Conservation (phyloP, 2,329 filamentous ascomycete species). For the Aspergillus japonicus region DNA sequence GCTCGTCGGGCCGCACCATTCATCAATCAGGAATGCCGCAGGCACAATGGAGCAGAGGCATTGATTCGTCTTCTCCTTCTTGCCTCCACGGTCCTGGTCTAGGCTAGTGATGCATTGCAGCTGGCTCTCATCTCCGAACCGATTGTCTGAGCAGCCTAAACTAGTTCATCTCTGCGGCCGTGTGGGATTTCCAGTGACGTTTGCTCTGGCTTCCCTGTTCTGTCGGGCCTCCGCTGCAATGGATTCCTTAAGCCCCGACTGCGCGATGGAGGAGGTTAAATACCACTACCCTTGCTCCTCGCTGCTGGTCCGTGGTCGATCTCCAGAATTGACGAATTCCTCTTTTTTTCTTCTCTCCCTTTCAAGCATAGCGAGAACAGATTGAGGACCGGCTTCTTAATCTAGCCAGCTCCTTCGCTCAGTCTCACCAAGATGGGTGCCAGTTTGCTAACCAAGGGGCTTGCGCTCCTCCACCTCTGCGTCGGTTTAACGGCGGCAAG, state of each 20-base stretch:
- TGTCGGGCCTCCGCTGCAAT: not conserved
- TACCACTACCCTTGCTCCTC: not conserved
- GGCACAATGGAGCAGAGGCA: no score
- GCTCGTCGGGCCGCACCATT: not conserved
- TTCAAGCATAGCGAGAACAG: not conserved
- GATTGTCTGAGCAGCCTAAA: constrained; percentile 2
- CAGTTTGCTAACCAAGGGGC: constrained; percentile 22
- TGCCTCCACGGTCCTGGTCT: not conserved
- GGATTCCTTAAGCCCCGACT: not conserved
- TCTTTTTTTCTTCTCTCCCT: not conserved
- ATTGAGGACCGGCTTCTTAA: not conserved
- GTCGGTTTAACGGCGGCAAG: constrained; percentile 20
- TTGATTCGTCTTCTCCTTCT: not conserved
- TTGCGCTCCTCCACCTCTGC: constrained; percentile 28
- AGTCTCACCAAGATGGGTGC: constrained; percentile 10
- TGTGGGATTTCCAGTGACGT: not conserved
- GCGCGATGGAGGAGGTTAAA: not conserved
- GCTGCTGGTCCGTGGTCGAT: not conserved
- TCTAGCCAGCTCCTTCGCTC: not conserved
- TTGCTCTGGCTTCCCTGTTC: not conserved
- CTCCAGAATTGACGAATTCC: not conserved
- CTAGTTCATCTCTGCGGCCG: not conserved
- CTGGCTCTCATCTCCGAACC: constrained; percentile 15
- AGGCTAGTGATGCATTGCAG: not conserved
- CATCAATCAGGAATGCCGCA: constrained; percentile 1